Conservation (phyloP, 2,329 filamentous ascomycete species). For the Colletotrichum eremochloae region DNA sequence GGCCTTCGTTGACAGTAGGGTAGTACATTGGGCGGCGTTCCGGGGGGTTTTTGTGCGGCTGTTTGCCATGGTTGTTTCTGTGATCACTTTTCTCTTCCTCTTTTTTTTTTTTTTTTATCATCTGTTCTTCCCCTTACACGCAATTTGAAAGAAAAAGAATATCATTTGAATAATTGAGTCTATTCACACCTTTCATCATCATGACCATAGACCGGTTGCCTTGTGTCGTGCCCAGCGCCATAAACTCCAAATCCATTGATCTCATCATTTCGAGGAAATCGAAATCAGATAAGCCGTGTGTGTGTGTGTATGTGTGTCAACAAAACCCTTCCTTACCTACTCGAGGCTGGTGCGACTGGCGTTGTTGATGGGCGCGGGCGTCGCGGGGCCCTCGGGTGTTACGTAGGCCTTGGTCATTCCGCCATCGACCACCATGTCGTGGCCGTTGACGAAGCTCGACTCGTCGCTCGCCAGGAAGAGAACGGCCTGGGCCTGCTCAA, state of each 20-base stretch:
- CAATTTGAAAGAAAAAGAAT: neutral
- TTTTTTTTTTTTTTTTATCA: neutral
- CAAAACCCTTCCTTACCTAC: neutral
- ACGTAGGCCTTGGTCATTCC: conserved; percentile 95
- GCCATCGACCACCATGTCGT: conserved; percentile 95
- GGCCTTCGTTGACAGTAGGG: conserved; percentile 20
- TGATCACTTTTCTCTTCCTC: neutral
- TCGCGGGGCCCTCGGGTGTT: conserved; percentile 71
- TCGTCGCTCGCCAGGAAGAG: conserved; percentile 90
- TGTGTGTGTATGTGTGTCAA: too few species aligned
- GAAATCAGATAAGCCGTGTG: conserved; percentile 1
- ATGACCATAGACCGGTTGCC: conserved; percentile 19
- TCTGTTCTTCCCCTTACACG: neutral
- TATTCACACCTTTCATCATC: conserved; percentile 37
- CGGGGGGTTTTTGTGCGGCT: neutral
- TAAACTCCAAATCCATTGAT: conserved; percentile 37
- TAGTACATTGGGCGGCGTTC: conserved; percentile 14
- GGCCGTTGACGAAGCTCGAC: conserved; percentile 89
- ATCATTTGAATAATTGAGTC: conserved; percentile 6
- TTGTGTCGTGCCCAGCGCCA: conserved; percentile 29
- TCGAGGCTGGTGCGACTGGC: conserved; percentile 50
- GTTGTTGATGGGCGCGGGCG: conserved; percentile 70
- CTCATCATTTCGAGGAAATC: conserved; percentile 8
- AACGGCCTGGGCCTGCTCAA: conserved; percentile 92
- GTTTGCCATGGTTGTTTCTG: neutral